Evolutionary conservation across 306 rosid genomes (phyloP), one percentile per base, ranked within the genome.

Genomic region (Macrotyloma uniflorum): DNA sequence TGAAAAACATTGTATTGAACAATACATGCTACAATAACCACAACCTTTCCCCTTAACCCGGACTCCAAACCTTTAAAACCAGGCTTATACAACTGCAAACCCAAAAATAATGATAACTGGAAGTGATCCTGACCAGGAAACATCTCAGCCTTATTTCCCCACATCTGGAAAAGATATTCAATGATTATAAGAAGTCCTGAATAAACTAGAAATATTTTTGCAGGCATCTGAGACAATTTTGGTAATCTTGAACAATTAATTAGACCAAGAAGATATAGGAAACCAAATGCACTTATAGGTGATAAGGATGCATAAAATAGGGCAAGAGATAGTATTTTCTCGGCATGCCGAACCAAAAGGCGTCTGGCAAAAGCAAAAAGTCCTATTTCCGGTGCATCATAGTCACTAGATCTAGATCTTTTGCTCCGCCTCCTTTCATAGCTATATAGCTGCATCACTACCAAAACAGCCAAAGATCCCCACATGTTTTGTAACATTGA

Each of bases 101-200:
- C 98, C 87, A 94, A 68, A 84, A 94, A 79, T 62, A 80, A 63
- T 70, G 97, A 90, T 46, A 90, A 72, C 10, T 79, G 69, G 22
- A 79, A 85, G 84, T 87, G 79, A 74, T 86, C 85, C 85, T 93
- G 98, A 78, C 96, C 98, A 80, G 98, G 97, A 83, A 88, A 88
- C 97, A 91, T 93, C 76, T 68, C 86, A 72, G 94, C 93, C 78
- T 86, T 93, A 72, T 75, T 79, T 55, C 98, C 98, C 96, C 92
- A 90, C 89, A 94, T 85, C 91, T 91, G 98, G 87, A 89, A 94
- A 79, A 91, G 96, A 87, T 94, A 94, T 64, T 94, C 98, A 67
- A 84, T 80, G 75, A 88, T 87, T 83, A 91, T 77, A 38, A 90
- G 86, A 81, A 91, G 65, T 79, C 98, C 98, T 67, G 98, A 90